Evolutionary conservation across 805 yeast genomes (phyloP), one percentile per base, ranked within the genome.

Genomic region (Novakomyces olei): DNA sequence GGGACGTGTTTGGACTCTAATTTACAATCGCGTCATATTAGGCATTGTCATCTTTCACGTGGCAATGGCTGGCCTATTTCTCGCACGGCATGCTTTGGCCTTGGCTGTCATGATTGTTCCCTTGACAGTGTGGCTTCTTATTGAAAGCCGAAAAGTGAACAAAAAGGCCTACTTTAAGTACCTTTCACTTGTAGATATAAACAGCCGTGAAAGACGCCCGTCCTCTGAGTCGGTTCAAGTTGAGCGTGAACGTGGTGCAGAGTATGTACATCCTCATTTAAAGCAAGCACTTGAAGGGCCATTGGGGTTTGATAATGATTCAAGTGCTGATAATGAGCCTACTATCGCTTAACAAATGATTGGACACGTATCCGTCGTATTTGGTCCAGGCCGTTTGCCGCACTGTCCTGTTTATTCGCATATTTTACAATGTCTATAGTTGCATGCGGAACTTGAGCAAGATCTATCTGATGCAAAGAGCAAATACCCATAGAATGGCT

Each of bases 1-100:
- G 0, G 98, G 96, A 1, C 77, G 76, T 47, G 91, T 85, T 1
- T 85, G 95, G 96, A 92, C 94, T 0, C 58, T 81, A 31, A 72
- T 85, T 2, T 75, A 77, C 46, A 62, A 92, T 43, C 62, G 98
- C 41, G 69, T 83, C 1, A 68, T 77, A 35, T 48, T 80, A 36
- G 96, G 96, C 0, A 53, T 85, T 17, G 52, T 77, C 22, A 58
- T 85, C 10, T 81, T 85, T 50, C 98, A 88, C 47, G 54, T 85
- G 37, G 80, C 93, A 8, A 81, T 83, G 78, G 24, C 24, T 23
- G 33, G 33, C 40, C 53, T 88, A 29, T 55, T 70, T 2, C 95
- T 95, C 2, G 55, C 83, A 28, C 92, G 94, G 1, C 43, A 78
- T 4, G 50, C 69, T 3, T 72, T 91, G 0, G 41, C 72, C 18